phyloP scores from a whole-genome alignment of 805 yeast species.

The Blastobotrys parvus region DNA sequence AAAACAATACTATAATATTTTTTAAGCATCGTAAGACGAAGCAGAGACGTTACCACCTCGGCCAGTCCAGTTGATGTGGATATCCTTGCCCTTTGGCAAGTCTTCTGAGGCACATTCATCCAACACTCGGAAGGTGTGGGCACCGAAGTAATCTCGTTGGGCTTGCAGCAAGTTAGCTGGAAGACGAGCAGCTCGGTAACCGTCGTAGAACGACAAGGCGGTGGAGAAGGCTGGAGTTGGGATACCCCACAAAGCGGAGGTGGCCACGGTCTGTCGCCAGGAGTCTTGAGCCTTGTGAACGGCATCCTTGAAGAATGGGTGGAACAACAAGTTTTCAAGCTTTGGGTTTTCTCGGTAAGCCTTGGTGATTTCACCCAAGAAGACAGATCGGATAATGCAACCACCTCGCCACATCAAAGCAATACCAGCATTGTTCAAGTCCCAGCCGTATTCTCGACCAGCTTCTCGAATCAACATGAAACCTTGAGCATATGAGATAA shows the following conservation, averaged over 20 bases:
- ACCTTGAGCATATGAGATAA: constrained; percentile 98
- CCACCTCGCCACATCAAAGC: constrained; percentile 99
- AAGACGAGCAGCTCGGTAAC: constrained; percentile 90
- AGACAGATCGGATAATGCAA: constrained; percentile 97
- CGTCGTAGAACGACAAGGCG: constrained; percentile 96
- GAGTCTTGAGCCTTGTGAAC: constrained; percentile 88
- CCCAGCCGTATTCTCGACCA: constrained; percentile 94
- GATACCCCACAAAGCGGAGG: constrained; percentile 77
- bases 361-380: constrained; percentile 92
- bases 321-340: constrained; percentile 89
- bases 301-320: constrained; percentile 89
- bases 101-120: constrained; percentile 73
- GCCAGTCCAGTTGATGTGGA: constrained; percentile 99
- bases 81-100: constrained; percentile 71
- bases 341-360: constrained; percentile 93
- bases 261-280: constrained; percentile 84
- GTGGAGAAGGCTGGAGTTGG: constrained; percentile 98
- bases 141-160: constrained; percentile 99
- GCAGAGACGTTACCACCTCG: constrained; percentile 97
- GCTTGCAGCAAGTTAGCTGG: constrained; percentile 99
- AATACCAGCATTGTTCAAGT: constrained; percentile 94
- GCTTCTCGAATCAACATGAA: constrained; percentile 99
- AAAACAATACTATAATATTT: no score
- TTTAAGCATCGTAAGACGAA: constrained; percentile 83
- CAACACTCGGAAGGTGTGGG: constrained; percentile 94